These are phyloP conservation scores for Neopestalotiopsis sp. DNA, from an alignment of 2,329 filamentous ascomycete genomes.

Conservation along the genomic window DNA sequence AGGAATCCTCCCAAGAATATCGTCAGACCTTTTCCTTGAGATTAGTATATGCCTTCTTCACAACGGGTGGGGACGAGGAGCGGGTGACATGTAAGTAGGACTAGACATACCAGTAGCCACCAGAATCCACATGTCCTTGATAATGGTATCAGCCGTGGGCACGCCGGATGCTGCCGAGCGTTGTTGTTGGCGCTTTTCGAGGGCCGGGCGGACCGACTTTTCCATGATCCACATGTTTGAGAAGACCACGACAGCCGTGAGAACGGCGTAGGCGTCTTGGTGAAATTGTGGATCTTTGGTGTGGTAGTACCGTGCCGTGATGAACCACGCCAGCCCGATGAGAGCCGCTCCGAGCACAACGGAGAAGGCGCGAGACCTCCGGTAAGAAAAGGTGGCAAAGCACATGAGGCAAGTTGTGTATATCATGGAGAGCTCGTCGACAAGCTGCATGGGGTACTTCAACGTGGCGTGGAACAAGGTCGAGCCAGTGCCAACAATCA, in stretches of 20 bases:
- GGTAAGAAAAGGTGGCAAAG: constrained; percentile 75
- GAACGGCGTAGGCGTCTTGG: constrained; percentile 75
- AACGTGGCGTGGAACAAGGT: constrained; percentile 62
- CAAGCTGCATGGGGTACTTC: constrained; percentile 65
- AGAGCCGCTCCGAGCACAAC: constrained; percentile 61
- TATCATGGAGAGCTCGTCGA: constrained; percentile 65
- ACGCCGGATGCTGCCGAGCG: constrained; percentile 46
- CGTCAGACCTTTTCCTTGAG: constrained; percentile 54
- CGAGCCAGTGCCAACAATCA: constrained; percentile 59
- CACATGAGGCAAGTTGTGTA: constrained; percentile 63
- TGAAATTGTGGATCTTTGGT: constrained; percentile 84
- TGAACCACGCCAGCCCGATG: constrained; percentile 63
- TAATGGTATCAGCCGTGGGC: constrained; percentile 35
- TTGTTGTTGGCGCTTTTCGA: constrained; percentile 48
- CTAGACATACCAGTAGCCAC: constrained; percentile 54
- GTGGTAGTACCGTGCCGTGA: constrained; percentile 77
- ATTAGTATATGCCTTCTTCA: background rate
- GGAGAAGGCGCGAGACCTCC: constrained; percentile 55
- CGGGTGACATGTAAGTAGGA: too few species aligned
- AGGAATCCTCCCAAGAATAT: constrained; percentile 77
- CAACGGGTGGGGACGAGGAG: background rate
- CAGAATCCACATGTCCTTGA: constrained; percentile 77
- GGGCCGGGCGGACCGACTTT: constrained; percentile 48
- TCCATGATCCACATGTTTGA: constrained; percentile 80
- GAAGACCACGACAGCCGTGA: constrained; percentile 73